phyloP scores from a whole-genome alignment of 2,329 filamentous ascomycete genomes.

The Claviceps capensis region DNA sequence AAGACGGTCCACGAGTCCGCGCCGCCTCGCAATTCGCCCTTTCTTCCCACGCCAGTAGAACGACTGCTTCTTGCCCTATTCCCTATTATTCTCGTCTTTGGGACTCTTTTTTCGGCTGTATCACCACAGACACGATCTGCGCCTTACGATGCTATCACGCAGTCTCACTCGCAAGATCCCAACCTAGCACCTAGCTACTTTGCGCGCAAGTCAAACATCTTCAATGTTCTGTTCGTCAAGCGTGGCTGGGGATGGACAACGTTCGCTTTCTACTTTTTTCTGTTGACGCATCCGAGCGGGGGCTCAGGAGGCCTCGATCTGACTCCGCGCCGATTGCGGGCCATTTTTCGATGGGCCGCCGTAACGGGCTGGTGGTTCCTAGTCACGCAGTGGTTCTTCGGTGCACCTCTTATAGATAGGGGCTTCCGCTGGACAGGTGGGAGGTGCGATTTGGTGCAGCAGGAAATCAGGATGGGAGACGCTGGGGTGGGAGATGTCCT shows the following conservation, averaged over 20 bases:
- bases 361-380: constrained; percentile 71
- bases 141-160: constrained; percentile 46
- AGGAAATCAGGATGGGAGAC: constrained; percentile 31
- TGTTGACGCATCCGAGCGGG: constrained; percentile 51
- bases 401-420: constrained; percentile 77
- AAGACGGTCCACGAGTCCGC: not conserved
- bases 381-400: constrained; percentile 95
- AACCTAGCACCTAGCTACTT: constrained; percentile 67
- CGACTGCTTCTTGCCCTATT: constrained; percentile 53
- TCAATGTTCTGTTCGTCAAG: constrained; percentile 93
- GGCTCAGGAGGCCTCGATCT: constrained; percentile 13
- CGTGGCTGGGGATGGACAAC: constrained; percentile 89
- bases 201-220: constrained; percentile 80
- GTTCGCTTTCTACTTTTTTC: constrained; percentile 55
- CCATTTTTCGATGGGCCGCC: constrained; percentile 51
- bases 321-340: constrained; percentile 33
- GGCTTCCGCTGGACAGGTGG: constrained; percentile 83
- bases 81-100: constrained; percentile 64
- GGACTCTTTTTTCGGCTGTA: constrained; percentile 65
- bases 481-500: constrained; percentile 38
- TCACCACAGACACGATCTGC: constrained; percentile 56
- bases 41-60: constrained; percentile 58
- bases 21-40: constrained; percentile 34
- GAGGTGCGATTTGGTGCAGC: constrained; percentile 51
- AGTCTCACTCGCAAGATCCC: constrained; percentile 47